These are phyloP conservation scores for Fusarium beomiforme DNA, from an alignment of 2,329 filamentous ascomycete genomes.

Conservation along the genomic window DNA sequence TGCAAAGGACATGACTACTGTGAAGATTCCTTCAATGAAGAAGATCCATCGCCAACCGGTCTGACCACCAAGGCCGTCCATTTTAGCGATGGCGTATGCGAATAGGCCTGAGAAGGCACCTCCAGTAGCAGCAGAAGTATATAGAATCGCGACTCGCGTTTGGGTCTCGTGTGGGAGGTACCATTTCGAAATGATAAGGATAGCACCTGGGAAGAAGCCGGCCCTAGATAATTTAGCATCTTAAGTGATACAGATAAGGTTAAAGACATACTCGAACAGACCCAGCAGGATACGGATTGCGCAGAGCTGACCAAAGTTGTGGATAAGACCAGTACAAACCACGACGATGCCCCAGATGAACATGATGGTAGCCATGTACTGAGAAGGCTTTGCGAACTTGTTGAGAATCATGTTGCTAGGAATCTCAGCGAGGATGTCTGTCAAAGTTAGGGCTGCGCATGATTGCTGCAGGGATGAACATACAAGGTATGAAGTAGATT, in stretches of 20 bases:
- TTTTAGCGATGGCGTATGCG: conserved; percentile 34
- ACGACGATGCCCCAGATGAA: conserved; percentile 30
- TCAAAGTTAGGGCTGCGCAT: rapidly evolving
- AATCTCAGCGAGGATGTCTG: conserved; percentile 26
- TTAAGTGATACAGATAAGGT: rapidly evolving
- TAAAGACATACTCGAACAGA: conserved; percentile 8
- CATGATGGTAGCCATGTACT: conserved; percentile 28
- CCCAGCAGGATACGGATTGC: conserved; percentile 24
- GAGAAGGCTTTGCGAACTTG: conserved; percentile 27
- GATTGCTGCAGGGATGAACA: rapidly evolving
- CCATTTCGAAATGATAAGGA: conserved; percentile 45
- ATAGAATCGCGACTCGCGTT: conserved; percentile 44
- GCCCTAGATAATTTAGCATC: conserved; percentile 15
- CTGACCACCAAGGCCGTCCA: conserved; percentile 27
- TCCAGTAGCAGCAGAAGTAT: conserved; percentile 39
- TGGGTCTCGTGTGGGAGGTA: conserved; percentile 45
- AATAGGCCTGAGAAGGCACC: conserved; percentile 41
- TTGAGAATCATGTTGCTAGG: conserved; percentile 34
- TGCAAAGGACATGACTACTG: conserved; percentile 51
- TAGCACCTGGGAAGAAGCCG: conserved; percentile 46
- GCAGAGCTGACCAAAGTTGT: conserved; percentile 25
- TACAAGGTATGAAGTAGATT: conserved; percentile 31
- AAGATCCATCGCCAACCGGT: conserved; percentile 42
- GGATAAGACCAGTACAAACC: conserved; percentile 11
- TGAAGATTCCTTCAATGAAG: conserved; percentile 39